These are phyloP conservation scores for Xylaria arbuscula DNA, from an alignment of 2,329 filamentous ascomycete genomes.

Conservation along the genomic window DNA sequence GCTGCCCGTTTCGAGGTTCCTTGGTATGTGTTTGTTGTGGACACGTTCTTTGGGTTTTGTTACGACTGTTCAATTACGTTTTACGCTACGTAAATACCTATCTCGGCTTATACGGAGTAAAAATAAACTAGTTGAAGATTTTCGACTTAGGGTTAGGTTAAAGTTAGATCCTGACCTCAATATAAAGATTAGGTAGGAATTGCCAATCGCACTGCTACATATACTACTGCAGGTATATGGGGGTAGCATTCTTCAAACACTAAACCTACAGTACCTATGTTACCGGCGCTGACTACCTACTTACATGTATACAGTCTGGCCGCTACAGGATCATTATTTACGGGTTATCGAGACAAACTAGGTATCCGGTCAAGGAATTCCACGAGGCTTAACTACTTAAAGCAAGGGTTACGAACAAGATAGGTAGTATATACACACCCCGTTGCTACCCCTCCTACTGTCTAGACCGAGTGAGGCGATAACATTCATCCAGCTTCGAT, in stretches of 20 bases:
- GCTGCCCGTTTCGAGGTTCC: too few relatives aligned
- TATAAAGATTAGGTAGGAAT: not conserved
- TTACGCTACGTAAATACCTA: too few relatives aligned
- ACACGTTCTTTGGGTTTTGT: too few relatives aligned
- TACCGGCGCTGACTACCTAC: constrained; percentile 2
- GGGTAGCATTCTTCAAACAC: not conserved
- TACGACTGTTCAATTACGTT: too few relatives aligned
- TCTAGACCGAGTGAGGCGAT: not conserved
- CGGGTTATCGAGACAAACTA: too few relatives aligned
- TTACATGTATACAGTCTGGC: not conserved
- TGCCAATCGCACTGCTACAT: not conserved
- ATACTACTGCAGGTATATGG: not conserved
- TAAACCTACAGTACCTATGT: not conserved
- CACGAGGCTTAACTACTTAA: not conserved
- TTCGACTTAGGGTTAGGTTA: not conserved
- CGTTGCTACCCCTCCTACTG: not conserved
- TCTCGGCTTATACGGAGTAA: too few relatives aligned
- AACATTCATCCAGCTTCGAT: constrained; percentile 17
- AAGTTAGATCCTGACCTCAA: not conserved
- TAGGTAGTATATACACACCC: too few relatives aligned
- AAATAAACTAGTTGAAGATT: too few relatives aligned
- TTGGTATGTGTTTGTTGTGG: too few relatives aligned
- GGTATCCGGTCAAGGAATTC: constrained; percentile 1
- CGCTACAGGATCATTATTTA: not conserved
- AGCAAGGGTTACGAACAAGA: not conserved